Percentiles rank a stretch among this genome's conserved stretches.
phyloP scores from a whole-genome alignment of 2,329 filamentous ascomycete species.

The Lojkania enalia region DNA sequence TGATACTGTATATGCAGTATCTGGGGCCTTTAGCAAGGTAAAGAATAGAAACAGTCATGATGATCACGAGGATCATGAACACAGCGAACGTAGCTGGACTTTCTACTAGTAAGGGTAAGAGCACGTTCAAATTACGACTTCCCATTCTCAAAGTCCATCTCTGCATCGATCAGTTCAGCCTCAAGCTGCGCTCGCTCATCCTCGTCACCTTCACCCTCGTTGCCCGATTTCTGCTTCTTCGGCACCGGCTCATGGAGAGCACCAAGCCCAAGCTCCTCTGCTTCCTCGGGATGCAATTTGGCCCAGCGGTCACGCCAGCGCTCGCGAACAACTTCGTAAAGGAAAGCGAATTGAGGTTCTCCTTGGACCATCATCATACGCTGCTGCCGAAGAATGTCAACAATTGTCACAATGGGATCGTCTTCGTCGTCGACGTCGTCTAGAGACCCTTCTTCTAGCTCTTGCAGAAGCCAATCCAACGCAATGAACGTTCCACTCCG shows the following conservation, averaged over 20 bases:
- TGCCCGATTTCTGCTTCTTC: conserved; percentile 34
- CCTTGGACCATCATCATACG: conserved; percentile 95
- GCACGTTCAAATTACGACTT: too few species aligned
- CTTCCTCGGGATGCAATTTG: conserved; percentile 31
- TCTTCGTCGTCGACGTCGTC: conserved; percentile 51
- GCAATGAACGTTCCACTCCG: conserved; percentile 95
- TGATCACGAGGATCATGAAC: too few species aligned
- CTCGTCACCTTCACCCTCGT: conserved; percentile 13
- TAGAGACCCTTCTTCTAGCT: conserved; percentile 75
- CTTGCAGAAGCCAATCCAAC: conserved; percentile 85
- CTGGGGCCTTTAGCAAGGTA: too few species aligned
- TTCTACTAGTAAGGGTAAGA: too few species aligned
- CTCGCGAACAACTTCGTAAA: conserved; percentile 83
- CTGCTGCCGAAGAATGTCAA: conserved; percentile 81
- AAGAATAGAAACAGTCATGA: too few species aligned
- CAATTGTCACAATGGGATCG: conserved; percentile 77
- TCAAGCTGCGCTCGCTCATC: conserved; percentile 36
- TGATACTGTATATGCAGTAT: too few species aligned
- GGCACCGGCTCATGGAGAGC: conserved; percentile 24
- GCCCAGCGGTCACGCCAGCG: conserved; percentile 64
- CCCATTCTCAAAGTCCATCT: conserved; percentile 33
- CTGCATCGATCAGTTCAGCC: conserved; percentile 35
- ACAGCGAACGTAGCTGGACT: too few species aligned
- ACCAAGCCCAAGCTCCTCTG: conserved; percentile 26
- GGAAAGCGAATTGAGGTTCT: conserved; percentile 79